Evolutionary conservation across 176 grass and related monocot genomes (phyloP), one percentile per base, ranked within the genome.

Genomic region (Oryza australiensis): DNA sequence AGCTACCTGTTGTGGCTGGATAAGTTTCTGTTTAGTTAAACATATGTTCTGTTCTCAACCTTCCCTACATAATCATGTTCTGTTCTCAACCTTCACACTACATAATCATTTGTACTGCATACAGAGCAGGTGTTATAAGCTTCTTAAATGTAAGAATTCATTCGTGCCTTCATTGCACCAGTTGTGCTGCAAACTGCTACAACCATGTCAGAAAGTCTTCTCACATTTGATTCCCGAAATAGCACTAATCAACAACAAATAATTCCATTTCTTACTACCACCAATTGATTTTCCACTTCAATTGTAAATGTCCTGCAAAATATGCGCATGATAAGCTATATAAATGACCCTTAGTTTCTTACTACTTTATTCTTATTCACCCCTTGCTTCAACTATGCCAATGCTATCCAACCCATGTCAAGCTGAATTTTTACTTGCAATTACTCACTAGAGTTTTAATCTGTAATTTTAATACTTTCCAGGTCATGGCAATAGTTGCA

Each of bases 401-500:
- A 62, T 16, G 22, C 60, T 60, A 55, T 26, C 35, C 10, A 66
- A 80, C 1, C 34, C 60, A 10, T 14, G 22, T 67, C 33, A 60
- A 66, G 22, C 76, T 83, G 45, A 79, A 15, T 64, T 82, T 28
- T 53, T 59, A 27, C 34, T 3, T 73, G 23, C 15, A 82, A 12
- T n/a, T 35, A 9, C 26, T 42, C 72, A 57, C 4, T 9, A 16
- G 53, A 46, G 3, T 69, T 53, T 79, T 75, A 49, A 57, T 60
- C 26, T 70, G 7, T 84, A 75, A 51, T 88, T 72, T 23, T 12
- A 26, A 79, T 75, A 34, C 62, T 93, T 77, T 79, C 73, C 72
- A 99, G 93, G 83, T 93, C 73, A 98, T 98, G 96, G 96, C 96
- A 48, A 93, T 98, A 84, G 81, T 98, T 90, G 96, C 96, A 73